phyloP scores from a whole-genome alignment of 2,329 filamentous ascomycete genomes.

The Ustulina deusta region DNA sequence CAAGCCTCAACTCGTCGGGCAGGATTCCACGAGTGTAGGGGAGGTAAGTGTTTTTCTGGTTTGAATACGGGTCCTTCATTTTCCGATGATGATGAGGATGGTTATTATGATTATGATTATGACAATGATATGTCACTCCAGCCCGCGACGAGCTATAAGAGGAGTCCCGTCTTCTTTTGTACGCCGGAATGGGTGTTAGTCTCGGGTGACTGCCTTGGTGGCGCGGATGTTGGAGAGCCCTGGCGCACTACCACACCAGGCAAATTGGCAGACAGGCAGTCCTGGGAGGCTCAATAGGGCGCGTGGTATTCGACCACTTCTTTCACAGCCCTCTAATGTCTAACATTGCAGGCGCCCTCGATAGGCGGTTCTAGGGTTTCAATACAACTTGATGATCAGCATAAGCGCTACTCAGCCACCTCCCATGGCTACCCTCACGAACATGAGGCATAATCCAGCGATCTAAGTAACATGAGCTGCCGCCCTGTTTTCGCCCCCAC shows the following conservation, averaged over 20 bases:
- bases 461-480: background rate
- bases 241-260: background rate
- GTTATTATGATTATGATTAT: constrained; percentile 2
- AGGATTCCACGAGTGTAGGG: constrained; percentile 34
- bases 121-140: constrained; percentile 13
- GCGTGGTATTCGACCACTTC: constrained; percentile 11
- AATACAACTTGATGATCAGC: constrained; percentile 6
- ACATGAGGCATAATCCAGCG: constrained; percentile 8
- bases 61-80: constrained; percentile 33
- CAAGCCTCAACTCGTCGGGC: constrained; percentile 33
- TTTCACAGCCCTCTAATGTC: constrained; percentile 25
- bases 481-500: constrained; percentile 1
- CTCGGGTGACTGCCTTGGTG: constrained; percentile 1
- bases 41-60: constrained; percentile 33
- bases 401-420: constrained; percentile 22
- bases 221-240: constrained; percentile 22
- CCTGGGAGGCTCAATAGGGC: background rate
- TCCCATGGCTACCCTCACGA: constrained; percentile 10
- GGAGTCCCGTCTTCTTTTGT: constrained; percentile 23
- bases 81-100: background rate
- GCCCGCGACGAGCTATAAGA: background rate
- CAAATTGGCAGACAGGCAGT: constrained; percentile 7
- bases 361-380: background rate
- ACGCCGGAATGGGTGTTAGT: constrained; percentile 4
- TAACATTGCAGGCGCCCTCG: constrained; percentile 2